Conservation (phyloP, 163 green algal species). For the Chlamydomonas reinhardtii region DNA sequence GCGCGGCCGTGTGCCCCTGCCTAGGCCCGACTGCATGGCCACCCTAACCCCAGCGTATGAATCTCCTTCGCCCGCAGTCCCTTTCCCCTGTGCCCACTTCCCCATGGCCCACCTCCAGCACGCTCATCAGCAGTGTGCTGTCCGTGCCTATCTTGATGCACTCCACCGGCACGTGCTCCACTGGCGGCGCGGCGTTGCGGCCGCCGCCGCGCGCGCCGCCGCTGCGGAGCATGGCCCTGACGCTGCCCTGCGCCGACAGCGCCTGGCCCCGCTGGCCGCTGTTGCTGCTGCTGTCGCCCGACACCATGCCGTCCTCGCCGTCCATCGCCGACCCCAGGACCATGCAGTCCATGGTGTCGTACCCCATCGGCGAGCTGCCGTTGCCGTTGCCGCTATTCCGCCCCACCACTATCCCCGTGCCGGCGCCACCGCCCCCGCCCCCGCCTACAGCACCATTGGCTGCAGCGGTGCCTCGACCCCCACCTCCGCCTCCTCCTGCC, state of each 20-base stretch:
- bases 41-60: no score
- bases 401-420: no score
- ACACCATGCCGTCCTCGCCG: constrained; percentile 6
- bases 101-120: constrained; percentile 27
- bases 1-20: no score
- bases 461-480: neutral
- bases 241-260: neutral
- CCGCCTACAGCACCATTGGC: neutral
- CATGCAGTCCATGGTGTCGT: constrained; percentile 28
- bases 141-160: constrained; percentile 39
- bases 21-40: no score
- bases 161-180: constrained; percentile 3
- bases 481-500: neutral
- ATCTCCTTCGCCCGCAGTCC: no score
- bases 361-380: neutral
- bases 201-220: neutral
- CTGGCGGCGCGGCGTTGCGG: neutral
- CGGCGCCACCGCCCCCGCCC: neutral
- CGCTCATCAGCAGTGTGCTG: constrained; percentile 48
- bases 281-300: neutral
- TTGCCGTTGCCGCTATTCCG: no score
- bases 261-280: neutral
- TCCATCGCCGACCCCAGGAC: constrained; percentile 25
- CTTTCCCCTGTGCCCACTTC: neutral
- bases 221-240: neutral